These are phyloP conservation scores for Starmerella vitae DNA, from an alignment of 805 yeast genomes.

Conservation along the genomic window DNA sequence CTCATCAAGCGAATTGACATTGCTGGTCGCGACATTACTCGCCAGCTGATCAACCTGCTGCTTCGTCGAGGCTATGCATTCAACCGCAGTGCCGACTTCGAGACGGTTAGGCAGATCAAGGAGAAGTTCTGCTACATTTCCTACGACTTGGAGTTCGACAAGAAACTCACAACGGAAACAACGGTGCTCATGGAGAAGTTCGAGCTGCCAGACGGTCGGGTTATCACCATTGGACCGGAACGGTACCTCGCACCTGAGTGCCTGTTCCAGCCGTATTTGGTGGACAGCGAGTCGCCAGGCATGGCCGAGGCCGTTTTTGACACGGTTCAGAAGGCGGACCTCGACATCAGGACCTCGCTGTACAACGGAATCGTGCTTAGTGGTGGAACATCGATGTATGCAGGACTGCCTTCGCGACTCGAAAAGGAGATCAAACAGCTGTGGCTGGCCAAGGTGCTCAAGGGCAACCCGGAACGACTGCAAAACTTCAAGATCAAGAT, in stretches of 20 bases:
- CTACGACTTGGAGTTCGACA: conserved; percentile 82
- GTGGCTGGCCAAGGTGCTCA: conserved; percentile 81
- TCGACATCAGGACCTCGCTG: conserved; percentile 78
- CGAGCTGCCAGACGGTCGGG: conserved; percentile 94
- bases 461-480: conserved; percentile 74
- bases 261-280: conserved; percentile 87
- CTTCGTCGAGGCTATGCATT: conserved; percentile 95
- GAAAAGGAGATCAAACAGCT: conserved; percentile 93
- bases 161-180: conserved; percentile 81
- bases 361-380: conserved; percentile 87
- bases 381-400: conserved; percentile 98
- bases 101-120: conserved; percentile 94
- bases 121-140: conserved; percentile 93
- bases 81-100: conserved; percentile 97
- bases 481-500: conserved; percentile 83
- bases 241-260: conserved; percentile 96
- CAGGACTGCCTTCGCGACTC: conserved; percentile 89
- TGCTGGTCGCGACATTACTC: conserved; percentile 97
- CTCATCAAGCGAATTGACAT: conserved; percentile 84
- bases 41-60: conserved; percentile 78
- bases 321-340: conserved; percentile 87
- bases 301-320: conserved; percentile 85
- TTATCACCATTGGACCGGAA: conserved; percentile 86
- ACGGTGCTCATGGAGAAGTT: conserved; percentile 82
- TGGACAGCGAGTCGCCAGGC: conserved; percentile 94